These are phyloP conservation scores for Myriosclerotinia curreyana DNA, from an alignment of 2,329 filamentous ascomycete genomes.

Conservation along the genomic window DNA sequence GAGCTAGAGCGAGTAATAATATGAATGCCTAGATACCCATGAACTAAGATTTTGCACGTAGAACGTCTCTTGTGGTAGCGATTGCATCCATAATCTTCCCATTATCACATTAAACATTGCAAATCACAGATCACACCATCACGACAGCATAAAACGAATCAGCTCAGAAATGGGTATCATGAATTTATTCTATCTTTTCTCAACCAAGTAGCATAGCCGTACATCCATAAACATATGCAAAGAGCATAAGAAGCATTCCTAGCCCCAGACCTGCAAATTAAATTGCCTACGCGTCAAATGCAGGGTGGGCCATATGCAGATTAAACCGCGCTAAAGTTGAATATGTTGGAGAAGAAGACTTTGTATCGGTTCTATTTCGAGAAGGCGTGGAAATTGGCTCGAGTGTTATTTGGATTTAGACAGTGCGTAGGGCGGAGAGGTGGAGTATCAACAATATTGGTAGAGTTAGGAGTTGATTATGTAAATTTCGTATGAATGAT, in stretches of 20 bases:
- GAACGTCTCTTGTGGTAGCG: not conserved
- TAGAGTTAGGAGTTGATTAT: constrained; percentile 41
- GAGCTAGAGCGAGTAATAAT: constrained; percentile 1
- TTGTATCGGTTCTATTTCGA: not conserved
- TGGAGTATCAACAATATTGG: not conserved
- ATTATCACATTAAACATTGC: no score
- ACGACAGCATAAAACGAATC: not conserved
- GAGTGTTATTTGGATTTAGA: constrained; percentile 5
- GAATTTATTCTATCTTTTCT: constrained; percentile 21
- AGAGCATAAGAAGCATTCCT: not conserved
- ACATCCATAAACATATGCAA: constrained; percentile 17
- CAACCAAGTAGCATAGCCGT: constrained; percentile 14
- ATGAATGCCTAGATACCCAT: not conserved
- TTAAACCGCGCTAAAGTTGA: constrained; percentile 20
- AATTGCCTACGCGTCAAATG: constrained; percentile 15
- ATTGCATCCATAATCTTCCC: not conserved
- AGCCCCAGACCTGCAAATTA: constrained; percentile 7
- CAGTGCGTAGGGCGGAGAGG: not conserved
- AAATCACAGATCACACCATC: not conserved
- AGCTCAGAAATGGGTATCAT: constrained; percentile 21
- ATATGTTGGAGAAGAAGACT: constrained; percentile 13
- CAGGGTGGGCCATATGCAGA: constrained; percentile 12
- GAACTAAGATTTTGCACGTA: not conserved
- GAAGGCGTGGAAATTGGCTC: not conserved
- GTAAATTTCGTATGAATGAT: constrained; percentile 98